Evolutionary conservation across 1,284 basidiomycete species (phyloP).

Genomic region (Cryptococcus jaspeensis): DNA sequence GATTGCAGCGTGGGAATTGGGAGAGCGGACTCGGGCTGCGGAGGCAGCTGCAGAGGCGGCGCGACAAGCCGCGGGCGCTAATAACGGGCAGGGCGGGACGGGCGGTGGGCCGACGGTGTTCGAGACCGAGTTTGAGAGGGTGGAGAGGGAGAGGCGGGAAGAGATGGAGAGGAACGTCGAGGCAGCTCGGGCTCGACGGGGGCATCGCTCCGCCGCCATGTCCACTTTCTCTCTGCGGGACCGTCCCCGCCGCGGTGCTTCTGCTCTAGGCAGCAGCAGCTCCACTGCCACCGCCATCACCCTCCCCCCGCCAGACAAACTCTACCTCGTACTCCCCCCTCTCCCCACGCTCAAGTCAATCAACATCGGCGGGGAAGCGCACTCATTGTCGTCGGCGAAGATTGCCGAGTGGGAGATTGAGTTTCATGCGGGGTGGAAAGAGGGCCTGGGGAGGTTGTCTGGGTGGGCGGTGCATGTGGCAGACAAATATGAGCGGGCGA

Average conservation of each 20-base stretch:
- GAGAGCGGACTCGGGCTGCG: conserved; percentile 34
- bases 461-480: conserved; percentile 49
- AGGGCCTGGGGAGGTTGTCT: conserved; percentile 40
- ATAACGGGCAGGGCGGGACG: conserved; percentile 16
- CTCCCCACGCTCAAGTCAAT: conserved; percentile 45
- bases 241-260: conserved; percentile 21
- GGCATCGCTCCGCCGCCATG: conserved; percentile 45
- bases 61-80: conserved; percentile 5
- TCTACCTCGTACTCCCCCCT: conserved; percentile 49
- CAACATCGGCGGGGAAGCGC: conserved; percentile 49
- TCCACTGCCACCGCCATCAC: conserved; percentile 11
- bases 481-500: conserved; percentile 48
- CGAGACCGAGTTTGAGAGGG: conserved; percentile 12
- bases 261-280: neutral
- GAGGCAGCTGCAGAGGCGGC: conserved; percentile 29
- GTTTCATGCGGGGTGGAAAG: conserved; percentile 49
- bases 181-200: conserved; percentile 36
- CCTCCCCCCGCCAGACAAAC: conserved; percentile 36
- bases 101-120: conserved; percentile 11
- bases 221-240: conserved; percentile 48
- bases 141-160: conserved; percentile 17
- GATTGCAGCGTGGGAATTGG: conserved; percentile 45
- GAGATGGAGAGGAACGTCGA: conserved; percentile 29
- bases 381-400: conserved; percentile 27
- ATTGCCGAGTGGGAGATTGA: conserved; percentile 43